Percentiles rank a stretch among this genome's conserved stretches.
These are phyloP conservation scores for Viridothelium virens DNA, from an alignment of 495 filamentous ascomycete genomes.

Conservation along the genomic window DNA sequence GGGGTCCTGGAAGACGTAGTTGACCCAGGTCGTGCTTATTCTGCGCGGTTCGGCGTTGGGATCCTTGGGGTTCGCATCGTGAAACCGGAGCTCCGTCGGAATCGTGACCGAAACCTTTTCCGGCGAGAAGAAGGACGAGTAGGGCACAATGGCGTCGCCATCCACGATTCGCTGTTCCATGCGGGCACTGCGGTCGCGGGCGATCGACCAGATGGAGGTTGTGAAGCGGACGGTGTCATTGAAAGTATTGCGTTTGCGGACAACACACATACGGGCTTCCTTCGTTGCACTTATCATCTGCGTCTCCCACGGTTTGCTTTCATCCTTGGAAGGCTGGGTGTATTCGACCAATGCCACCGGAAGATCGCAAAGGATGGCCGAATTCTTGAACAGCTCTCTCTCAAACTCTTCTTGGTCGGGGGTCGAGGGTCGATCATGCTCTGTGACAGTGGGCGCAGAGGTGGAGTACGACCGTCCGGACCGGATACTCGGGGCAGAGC, in stretches of 20 bases:
- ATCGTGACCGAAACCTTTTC: slow-evolving; percentile 33
- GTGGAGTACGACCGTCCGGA: slow-evolving; percentile 4
- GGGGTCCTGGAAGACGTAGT: slow-evolving; percentile 32
- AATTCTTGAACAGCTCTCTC: slow-evolving; percentile 31
- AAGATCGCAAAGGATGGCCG: slow-evolving; percentile 37
- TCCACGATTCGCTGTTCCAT: slow-evolving; percentile 36
- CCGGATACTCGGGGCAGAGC: not conserved
- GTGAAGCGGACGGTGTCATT: slow-evolving; percentile 26
- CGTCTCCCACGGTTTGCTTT: slow-evolving; percentile 27
- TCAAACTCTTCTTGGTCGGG: slow-evolving; percentile 31
- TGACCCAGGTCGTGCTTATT: slow-evolving; percentile 33
- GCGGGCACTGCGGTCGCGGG: slow-evolving; percentile 33
- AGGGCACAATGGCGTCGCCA: slow-evolving; percentile 32
- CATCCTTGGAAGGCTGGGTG: slow-evolving; percentile 25
- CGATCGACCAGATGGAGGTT: slow-evolving; percentile 36
- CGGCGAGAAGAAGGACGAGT: slow-evolving; percentile 34
- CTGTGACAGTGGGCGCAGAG: not conserved
- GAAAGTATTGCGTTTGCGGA: slow-evolving; percentile 31
- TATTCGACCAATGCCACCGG: slow-evolving; percentile 32
- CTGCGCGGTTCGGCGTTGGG: slow-evolving; percentile 20
- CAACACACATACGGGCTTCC: slow-evolving; percentile 28
- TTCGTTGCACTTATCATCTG: slow-evolving; percentile 28
- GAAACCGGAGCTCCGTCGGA: slow-evolving; percentile 29
- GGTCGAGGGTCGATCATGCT: slow-evolving; percentile 16
- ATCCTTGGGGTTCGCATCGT: slow-evolving; percentile 23